Evolutionary conservation across 2,329 filamentous ascomycete genomes (phyloP), one percentile per base, ranked within the genome.

Genomic region (Bipolaris sorokiniana): DNA sequence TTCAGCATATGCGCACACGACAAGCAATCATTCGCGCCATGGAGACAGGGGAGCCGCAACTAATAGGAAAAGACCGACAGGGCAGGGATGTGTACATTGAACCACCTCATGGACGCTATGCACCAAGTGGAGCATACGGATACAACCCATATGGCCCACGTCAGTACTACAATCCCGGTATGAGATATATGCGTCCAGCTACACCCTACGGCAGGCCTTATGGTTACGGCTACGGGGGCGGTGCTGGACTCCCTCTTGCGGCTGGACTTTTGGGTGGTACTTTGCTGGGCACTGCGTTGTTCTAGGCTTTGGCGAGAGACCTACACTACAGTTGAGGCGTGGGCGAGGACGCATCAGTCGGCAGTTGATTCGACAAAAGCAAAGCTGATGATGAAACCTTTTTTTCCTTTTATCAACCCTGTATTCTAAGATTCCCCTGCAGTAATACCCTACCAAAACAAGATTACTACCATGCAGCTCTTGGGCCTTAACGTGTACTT

Each of bases 31-130:
- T 76, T 7, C 73, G 74, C 13, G 84, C 84, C 0, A 75, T 82
- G 58, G 67, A 82, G 61, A 86, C 84, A 0, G 84, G 84, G 1
- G 72, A 84, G 66, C 84, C 85, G 13, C 84, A 86, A 59, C 76
- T 82, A 11, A 62, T 88, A 0, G 82, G 84, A 36, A 82, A 81
- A 60, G 84, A 87, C 66, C 67, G 68, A 10, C 72, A 84, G 31
- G 83, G 84, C 1, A 77, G 78, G 37, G 82, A 86, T 52, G 76
- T 87, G n/a, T 88, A 84, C 69, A 79, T 88, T 33, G 82, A 86
- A 2, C 84, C 85, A 7, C 84, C 84, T 1, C 72, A 74, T 23
- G 78, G 76, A 0, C 59, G 65, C 1, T 59, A 57, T 13, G 64
- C 62, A 16, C 64, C 67, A 7, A 36, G 56, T 1, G 69, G 72